Evolutionary conservation across 2,329 filamentous ascomycete genomes (phyloP).

Genomic region (Malbranchea zuffiana): DNA sequence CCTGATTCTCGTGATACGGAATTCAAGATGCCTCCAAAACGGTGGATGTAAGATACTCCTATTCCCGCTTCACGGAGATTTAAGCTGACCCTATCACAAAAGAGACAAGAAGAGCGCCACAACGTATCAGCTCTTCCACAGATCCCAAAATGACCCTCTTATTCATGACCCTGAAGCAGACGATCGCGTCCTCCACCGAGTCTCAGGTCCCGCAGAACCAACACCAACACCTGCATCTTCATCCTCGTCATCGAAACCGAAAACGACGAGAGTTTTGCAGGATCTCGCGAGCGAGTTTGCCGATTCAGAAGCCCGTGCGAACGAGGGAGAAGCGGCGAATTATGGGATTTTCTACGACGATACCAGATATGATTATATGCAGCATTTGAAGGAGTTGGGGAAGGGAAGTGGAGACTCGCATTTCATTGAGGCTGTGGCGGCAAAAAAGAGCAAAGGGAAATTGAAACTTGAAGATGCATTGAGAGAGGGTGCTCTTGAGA

Average conservation of each 20-base stretch:
- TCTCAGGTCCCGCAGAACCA: slow-evolving; percentile 30
- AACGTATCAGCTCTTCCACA: slow-evolving; percentile 30
- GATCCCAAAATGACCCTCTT: slow-evolving; percentile 91
- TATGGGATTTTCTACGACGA: slow-evolving; percentile 94
- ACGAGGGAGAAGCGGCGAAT: slow-evolving; percentile 92
- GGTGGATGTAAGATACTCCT: slow-evolving; percentile 15
- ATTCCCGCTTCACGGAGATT: neutral
- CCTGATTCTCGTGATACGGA: too few relatives aligned
- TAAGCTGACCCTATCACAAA: slow-evolving; percentile 3
- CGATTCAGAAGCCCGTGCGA: slow-evolving; percentile 57
- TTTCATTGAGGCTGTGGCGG: slow-evolving; percentile 60
- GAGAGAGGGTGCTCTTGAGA: slow-evolving; percentile 43
- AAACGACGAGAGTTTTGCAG: slow-evolving; percentile 54
- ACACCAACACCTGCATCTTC: slow-evolving; percentile 18
- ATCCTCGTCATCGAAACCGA: slow-evolving; percentile 29
- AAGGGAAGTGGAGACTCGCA: slow-evolving; percentile 58
- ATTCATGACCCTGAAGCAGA: slow-evolving; percentile 87
- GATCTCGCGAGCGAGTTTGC: slow-evolving; percentile 71
- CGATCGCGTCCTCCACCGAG: slow-evolving; percentile 77
- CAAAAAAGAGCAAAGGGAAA: slow-evolving; percentile 58
- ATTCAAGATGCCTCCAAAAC: slow-evolving; percentile 15
- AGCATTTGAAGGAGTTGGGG: slow-evolving; percentile 86
- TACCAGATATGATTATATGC: slow-evolving; percentile 97
- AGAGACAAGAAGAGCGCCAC: slow-evolving; percentile 18
- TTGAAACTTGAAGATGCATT: slow-evolving; percentile 74